Evolutionary conservation across 306 rosid genomes (phyloP), one percentile per base, ranked within the genome.

Genomic region (Prunus campanulata): DNA sequence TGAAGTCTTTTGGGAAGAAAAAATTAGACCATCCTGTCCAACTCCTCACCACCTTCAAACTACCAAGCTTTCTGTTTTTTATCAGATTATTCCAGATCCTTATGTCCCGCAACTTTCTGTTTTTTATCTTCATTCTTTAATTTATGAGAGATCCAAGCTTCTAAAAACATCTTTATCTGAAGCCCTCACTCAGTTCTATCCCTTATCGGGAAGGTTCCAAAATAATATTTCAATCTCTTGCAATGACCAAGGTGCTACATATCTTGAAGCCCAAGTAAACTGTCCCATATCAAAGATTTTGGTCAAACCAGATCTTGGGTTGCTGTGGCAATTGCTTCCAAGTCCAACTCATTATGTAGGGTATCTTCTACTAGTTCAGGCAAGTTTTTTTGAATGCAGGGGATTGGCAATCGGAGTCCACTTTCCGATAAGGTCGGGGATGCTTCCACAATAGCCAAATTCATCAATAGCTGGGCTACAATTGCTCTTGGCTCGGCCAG

Each of bases 111-210:
- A 42, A 9, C 27, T 74, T 39, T 24, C 25, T 24, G 25, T 24
- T 24, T 24, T 30, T 30, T 5, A 30, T 30, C 32, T 30, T 19
- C 49, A 9, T 12, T 11, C 71, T 42, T 66, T 66, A 27, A 6
- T 19, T 42, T 42, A 67, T 6, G 74, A 75, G 16, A 77, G 50
- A 35, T 42, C 81, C 48, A 46, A 62, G 22, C 71, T 68, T 27
- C 84, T 87, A 1, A 85, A 82, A 63, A 22, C 77, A 27, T 89
- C 91, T 2, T 24, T 87, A 49, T 72, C 83, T 22, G 29, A 68
- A 59, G 32, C 5, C 32, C 32, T 30, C 32, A 30, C 32, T 30
- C 70, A 8, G 0, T 72, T 89, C 50, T 89, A 87, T 68, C 89
- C 91, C 1, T 80, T 77, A 0, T 83, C 89, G 2, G 86, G 91